Evolutionary conservation across 257 asterid species (phyloP).

Genomic region (Paulownia fortunei): DNA sequence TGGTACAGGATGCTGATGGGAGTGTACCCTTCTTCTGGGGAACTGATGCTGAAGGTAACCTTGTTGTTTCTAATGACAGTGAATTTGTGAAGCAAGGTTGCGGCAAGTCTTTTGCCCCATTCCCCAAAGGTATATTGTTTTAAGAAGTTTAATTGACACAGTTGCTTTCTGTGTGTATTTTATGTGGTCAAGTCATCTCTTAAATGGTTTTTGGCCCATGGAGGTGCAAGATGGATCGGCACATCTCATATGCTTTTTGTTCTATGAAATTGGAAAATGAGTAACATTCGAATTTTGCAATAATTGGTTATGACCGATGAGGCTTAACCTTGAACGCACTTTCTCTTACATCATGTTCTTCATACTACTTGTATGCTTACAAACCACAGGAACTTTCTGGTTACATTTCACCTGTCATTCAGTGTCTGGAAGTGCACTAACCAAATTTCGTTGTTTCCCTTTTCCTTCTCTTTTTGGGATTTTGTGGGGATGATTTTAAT

Average conservation of each 20-base stretch:
- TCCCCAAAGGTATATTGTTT: slow-evolving; percentile 70
- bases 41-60: slow-evolving; percentile 71
- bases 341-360: background rate
- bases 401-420: background rate
- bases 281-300: background rate
- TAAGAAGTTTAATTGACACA: background rate
- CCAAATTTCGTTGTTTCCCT: background rate
- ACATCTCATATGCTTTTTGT: background rate
- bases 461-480: background rate
- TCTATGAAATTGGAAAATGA: background rate
- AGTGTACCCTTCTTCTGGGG: slow-evolving; percentile 83
- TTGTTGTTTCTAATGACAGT: slow-evolving; percentile 70
- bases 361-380: background rate
- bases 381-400: too few relatives aligned
- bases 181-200: background rate
- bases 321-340: background rate
- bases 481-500: background rate
- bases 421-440: background rate
- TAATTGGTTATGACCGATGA: background rate
- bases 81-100: slow-evolving; percentile 78
- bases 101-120: slow-evolving; percentile 84
- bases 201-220: background rate
- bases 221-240: background rate
- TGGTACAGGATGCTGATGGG: slow-evolving; percentile 66
- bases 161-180: background rate